Conservation (phyloP, 2,329 filamentous ascomycete species). For the Ceratocystiopsis minuta region DNA sequence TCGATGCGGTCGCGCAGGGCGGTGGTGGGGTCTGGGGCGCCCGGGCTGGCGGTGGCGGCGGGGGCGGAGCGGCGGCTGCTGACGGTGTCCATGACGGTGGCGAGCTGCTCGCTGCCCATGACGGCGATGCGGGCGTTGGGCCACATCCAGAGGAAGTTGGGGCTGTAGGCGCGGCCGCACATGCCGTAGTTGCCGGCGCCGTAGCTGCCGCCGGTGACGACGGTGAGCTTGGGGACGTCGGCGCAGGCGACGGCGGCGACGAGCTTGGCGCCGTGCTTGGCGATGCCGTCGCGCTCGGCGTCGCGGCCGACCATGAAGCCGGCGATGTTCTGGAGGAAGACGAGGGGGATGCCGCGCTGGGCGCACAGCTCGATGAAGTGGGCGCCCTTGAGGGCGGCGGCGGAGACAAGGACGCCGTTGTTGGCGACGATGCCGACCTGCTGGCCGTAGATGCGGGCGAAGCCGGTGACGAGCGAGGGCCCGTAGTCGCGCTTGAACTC, state of each 20-base stretch:
- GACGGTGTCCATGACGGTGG: slow-evolving; percentile 86
- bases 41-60: slow-evolving; percentile 15
- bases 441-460: slow-evolving; percentile 77
- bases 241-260: slow-evolving; percentile 91
- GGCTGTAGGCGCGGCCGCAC: slow-evolving; percentile 89
- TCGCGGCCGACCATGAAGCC: slow-evolving; percentile 96
- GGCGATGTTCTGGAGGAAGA: slow-evolving; percentile 87
- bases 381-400: slow-evolving; percentile 78
- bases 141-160: slow-evolving; percentile 90
- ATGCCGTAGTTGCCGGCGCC: slow-evolving; percentile 97
- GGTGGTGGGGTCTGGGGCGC: slow-evolving; percentile 45
- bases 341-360: slow-evolving; percentile 71
- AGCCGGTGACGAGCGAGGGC: slow-evolving; percentile 75
- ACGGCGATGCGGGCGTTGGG: slow-evolving; percentile 91
- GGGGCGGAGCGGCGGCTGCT: too few relatives aligned
- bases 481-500: slow-evolving; percentile 94
- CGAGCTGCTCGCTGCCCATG: slow-evolving; percentile 88
- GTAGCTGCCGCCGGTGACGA: slow-evolving; percentile 84
- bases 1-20: slow-evolving; percentile 74
- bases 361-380: slow-evolving; percentile 94
- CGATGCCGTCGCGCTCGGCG: slow-evolving; percentile 85
- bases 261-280: slow-evolving; percentile 93
- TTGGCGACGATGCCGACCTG: slow-evolving; percentile 88
- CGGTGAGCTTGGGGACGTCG: slow-evolving; percentile 89
- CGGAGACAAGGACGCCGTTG: slow-evolving; percentile 85